Percentiles rank a stretch among this genome's conserved stretches.
Conservation (phyloP, 2,329 filamentous ascomycete genomes). For the Lachnellula suecica region DNA sequence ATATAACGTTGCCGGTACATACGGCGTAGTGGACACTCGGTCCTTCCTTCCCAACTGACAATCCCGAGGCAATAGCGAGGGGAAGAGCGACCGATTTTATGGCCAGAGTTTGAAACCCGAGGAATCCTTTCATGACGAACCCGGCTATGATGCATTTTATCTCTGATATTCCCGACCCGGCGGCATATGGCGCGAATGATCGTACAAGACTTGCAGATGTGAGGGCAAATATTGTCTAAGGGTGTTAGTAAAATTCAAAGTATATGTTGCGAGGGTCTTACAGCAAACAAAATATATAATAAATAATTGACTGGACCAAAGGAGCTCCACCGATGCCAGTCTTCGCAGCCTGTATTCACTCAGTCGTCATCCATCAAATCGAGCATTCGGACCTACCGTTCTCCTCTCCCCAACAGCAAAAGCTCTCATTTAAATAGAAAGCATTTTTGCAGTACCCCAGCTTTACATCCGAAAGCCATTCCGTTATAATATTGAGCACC, state of each 20-base stretch:
- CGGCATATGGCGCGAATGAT: slow-evolving; percentile 90
- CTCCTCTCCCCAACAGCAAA: slow-evolving; percentile 97
- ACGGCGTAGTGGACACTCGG: slow-evolving; percentile 99
- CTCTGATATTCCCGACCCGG: slow-evolving; percentile 94
- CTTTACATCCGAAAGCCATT: slow-evolving; percentile 96
- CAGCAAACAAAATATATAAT: slow-evolving; percentile 83
- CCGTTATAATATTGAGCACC: slow-evolving; percentile 90
- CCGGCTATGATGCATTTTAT: slow-evolving; percentile 99
- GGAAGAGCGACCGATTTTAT: slow-evolving; percentile 94
- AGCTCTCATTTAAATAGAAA: slow-evolving; percentile 96
- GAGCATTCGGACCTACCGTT: slow-evolving; percentile 51
- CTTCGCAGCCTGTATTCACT: slow-evolving; percentile 64
- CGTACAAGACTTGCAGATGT: slow-evolving; percentile 83
- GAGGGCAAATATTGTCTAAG: slow-evolving; percentile 73
- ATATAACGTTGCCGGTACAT: slow-evolving; percentile 95
- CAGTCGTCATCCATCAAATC: slow-evolving; percentile 15
- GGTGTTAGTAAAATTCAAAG: slow-evolving; percentile 14
- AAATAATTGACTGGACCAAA: slow-evolving; percentile 80
- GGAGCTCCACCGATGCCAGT: slow-evolving; percentile 88
- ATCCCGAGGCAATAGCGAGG: slow-evolving; percentile 86
- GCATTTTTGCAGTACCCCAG: slow-evolving; percentile 92
- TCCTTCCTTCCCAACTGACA: slow-evolving; percentile 95
- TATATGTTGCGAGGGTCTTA: slow-evolving; percentile 38
- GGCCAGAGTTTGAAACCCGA: slow-evolving; percentile 84
- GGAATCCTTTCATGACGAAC: slow-evolving; percentile 98